Evolutionary conservation across 2,329 filamentous ascomycete genomes (phyloP).

Genomic region (Talaromyces sp.): DNA sequence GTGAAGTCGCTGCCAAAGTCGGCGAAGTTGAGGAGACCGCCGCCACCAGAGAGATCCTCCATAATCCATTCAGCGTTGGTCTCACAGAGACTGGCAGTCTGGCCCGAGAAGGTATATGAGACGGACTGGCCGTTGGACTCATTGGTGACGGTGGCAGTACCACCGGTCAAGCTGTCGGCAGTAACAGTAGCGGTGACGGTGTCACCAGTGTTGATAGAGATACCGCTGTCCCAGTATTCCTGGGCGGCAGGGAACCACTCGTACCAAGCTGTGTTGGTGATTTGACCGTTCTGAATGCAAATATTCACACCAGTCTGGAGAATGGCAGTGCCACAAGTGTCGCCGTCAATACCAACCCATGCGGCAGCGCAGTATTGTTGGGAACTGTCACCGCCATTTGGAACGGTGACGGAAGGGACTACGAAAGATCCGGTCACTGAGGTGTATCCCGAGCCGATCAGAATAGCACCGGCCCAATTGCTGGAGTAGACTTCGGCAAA

Average conservation of each 20-base stretch:
- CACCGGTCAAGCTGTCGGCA: slow-evolving; percentile 43
- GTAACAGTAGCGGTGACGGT: slow-evolving; percentile 41
- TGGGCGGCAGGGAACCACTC: slow-evolving; percentile 58
- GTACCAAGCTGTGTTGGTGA: slow-evolving; percentile 57
- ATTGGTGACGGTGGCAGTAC: slow-evolving; percentile 52
- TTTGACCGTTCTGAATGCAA: slow-evolving; percentile 39
- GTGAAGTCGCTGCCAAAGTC: slow-evolving; percentile 47
- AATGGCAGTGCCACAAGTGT: slow-evolving; percentile 54
- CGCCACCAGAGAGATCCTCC: slow-evolving; percentile 50
- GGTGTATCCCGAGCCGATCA: slow-evolving; percentile 52
- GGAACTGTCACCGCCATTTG: slow-evolving; percentile 42
- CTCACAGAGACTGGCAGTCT: slow-evolving; percentile 45
- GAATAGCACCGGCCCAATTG: slow-evolving; percentile 61
- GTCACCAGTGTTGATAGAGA: slow-evolving; percentile 47
- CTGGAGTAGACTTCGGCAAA: slow-evolving; percentile 41
- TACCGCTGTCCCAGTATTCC: slow-evolving; percentile 50
- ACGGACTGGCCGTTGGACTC: slow-evolving; percentile 51
- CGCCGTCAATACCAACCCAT: slow-evolving; percentile 62
- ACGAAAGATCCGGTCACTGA: slow-evolving; percentile 45
- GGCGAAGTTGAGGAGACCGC: slow-evolving; percentile 44
- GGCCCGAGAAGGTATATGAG: slow-evolving; percentile 48
- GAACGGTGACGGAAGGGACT: slow-evolving; percentile 49
- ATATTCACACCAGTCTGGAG: slow-evolving; percentile 59
- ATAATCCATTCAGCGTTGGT: slow-evolving; percentile 64
- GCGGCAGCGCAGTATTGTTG: slow-evolving; percentile 41